These are phyloP conservation scores for Talaromyces sp. DNA, from an alignment of 2,329 filamentous ascomycete genomes.

Conservation along the genomic window DNA sequence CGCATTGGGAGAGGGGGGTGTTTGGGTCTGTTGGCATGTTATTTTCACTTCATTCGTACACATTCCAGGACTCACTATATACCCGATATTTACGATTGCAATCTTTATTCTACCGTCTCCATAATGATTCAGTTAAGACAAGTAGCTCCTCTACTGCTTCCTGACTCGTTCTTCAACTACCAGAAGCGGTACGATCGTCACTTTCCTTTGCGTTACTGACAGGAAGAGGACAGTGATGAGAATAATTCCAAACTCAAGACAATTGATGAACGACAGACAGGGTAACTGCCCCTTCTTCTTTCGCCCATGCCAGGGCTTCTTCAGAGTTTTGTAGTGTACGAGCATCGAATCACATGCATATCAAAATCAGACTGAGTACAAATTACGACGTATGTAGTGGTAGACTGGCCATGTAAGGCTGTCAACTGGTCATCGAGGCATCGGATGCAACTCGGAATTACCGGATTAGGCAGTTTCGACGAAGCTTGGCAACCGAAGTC, in stretches of 20 bases:
- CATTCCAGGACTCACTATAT: conserved; percentile 1
- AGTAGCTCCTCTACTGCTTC: neutral
- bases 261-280: too few relatives aligned
- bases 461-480: neutral
- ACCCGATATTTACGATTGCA: neutral
- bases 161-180: neutral
- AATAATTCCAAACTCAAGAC: too few relatives aligned
- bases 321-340: too few relatives aligned
- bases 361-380: too few relatives aligned
- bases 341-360: too few relatives aligned
- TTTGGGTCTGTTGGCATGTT: neutral
- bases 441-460: neutral
- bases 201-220: neutral
- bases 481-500: neutral
- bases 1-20: neutral
- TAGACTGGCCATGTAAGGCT: too few relatives aligned
- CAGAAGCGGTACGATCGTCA: neutral
- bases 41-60: neutral
- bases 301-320: too few relatives aligned
- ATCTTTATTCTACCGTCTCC: neutral
- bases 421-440: neutral
- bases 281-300: too few relatives aligned
- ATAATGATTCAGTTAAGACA: neutral
- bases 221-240: too few relatives aligned
- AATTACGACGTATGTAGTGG: too few relatives aligned